These are phyloP conservation scores for Posidonia australis DNA, from an alignment of 106 monocot genomes.

Conservation along the genomic window DNA sequence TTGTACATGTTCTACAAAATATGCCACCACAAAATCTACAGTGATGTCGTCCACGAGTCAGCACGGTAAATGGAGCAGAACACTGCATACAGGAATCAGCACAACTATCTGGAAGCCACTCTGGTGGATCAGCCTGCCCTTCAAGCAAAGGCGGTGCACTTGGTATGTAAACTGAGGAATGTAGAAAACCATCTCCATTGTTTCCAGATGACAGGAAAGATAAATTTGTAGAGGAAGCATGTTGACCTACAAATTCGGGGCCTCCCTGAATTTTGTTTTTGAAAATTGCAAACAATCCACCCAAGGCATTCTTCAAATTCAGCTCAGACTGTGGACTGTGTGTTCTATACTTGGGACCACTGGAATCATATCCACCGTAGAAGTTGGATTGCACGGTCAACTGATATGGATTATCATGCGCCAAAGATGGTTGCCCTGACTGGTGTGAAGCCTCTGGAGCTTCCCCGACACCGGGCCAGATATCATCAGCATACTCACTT, in stretches of 20 bases:
- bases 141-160: constrained; percentile 72
- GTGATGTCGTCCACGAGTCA: constrained; percentile 84
- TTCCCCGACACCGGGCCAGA: too few relatives aligned
- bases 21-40: constrained; percentile 90
- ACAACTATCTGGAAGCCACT: constrained; percentile 86
- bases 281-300: constrained; percentile 61
- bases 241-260: background rate
- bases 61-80: constrained; percentile 46
- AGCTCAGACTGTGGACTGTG: constrained; percentile 30
- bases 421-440: too few relatives aligned
- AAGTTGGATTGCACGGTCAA: constrained; percentile 17
- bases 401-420: constrained; percentile 17
- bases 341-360: constrained; percentile 8
- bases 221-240: constrained; percentile 22
- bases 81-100: constrained; percentile 68
- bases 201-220: constrained; percentile 58
- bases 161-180: constrained; percentile 75
- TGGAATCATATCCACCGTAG: constrained; percentile 23
- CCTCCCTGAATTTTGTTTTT: constrained; percentile 8
- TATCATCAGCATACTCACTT: too few relatives aligned
- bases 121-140: constrained; percentile 60
- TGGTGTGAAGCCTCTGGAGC: too few relatives aligned
- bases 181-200: constrained; percentile 50
- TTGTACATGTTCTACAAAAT: constrained; percentile 71
- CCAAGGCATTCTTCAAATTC: constrained; percentile 61